Evolutionary conservation across 2,329 filamentous ascomycete genomes (phyloP).

Genomic region (Lizonia empirigonia): DNA sequence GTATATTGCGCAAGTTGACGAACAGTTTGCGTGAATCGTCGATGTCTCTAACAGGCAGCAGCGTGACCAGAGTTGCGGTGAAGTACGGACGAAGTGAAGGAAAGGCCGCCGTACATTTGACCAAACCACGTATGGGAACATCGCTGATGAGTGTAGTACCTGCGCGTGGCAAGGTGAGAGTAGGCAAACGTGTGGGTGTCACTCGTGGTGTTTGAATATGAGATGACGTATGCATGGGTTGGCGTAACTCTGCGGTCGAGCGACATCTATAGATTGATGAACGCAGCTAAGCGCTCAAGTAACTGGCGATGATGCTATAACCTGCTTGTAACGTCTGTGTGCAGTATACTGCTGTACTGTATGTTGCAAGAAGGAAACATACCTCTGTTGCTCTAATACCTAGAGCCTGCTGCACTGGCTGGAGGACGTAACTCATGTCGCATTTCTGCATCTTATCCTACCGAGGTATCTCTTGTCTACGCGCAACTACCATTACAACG

Average conservation of each 20-base stretch:
- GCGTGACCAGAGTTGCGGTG: not conserved
- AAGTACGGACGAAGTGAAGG: conserved; percentile 6
- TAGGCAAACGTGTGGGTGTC: too few relatives aligned
- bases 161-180: not conserved
- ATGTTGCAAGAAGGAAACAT: not conserved
- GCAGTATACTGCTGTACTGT: too few relatives aligned
- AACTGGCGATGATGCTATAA: not conserved
- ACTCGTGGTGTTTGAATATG: not conserved
- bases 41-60: conserved; percentile 2
- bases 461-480: conserved; percentile 16
- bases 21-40: not conserved
- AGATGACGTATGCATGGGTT: not conserved
- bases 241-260: too few relatives aligned
- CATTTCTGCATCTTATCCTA: conserved; percentile 11
- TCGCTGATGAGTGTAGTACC: not conserved
- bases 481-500: conserved; percentile 16
- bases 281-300: not conserved
- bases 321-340: too few relatives aligned
- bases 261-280: not conserved
- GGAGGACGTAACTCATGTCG: conserved; percentile 13
- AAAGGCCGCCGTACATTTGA: not conserved
- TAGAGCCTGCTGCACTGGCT: not conserved
- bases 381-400: not conserved
- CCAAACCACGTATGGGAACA: not conserved
- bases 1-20: not conserved